Conservation (phyloP, 148 eudicot genomes). For the Chenopodium berlandieri region DNA sequence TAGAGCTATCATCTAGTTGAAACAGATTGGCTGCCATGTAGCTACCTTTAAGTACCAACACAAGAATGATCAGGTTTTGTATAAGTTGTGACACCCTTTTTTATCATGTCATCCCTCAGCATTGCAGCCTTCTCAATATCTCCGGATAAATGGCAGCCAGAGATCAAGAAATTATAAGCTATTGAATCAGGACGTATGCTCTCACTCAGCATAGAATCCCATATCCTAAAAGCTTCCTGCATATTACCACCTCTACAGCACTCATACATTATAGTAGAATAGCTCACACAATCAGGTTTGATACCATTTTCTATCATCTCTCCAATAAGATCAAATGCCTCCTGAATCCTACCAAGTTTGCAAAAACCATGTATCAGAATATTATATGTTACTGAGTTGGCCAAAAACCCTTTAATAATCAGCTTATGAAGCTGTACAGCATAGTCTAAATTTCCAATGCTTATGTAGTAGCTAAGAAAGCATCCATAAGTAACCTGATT, state of each 20-base stretch:
- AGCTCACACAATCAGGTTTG: conserved; percentile 80
- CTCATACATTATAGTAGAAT: conserved; percentile 65
- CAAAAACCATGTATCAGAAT: conserved; percentile 76
- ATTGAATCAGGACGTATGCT: conserved; percentile 67
- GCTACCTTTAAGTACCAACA: background rate
- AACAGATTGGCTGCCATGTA: background rate
- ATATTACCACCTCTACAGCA: conserved; percentile 60
- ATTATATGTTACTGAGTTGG: conserved; percentile 74
- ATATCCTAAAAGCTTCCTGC: conserved; percentile 53
- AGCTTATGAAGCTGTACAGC: conserved; percentile 58
- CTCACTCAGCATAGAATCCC: conserved; percentile 67
- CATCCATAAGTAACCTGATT: conserved; percentile 77
- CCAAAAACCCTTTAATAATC: conserved; percentile 51
- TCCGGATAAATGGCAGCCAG: conserved; percentile 68
- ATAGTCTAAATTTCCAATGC: conserved; percentile 55
- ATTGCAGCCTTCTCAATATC: conserved; percentile 57
- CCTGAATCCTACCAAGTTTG: conserved; percentile 60
- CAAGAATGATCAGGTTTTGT: conserved; percentile 23
- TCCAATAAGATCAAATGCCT: conserved; percentile 48
- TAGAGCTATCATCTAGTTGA: background rate
- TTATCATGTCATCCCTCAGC: conserved; percentile 60
- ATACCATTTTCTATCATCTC: conserved; percentile 56
- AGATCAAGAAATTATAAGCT: conserved; percentile 66
- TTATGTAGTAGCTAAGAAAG: conserved; percentile 63
- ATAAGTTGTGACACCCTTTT: conserved; percentile 49